A percentile compares a stretch with the other conserved stretches of the same genome.
phyloP scores from a whole-genome alignment of 176 grass and related monocot genomes.

The Poa annua region DNA sequence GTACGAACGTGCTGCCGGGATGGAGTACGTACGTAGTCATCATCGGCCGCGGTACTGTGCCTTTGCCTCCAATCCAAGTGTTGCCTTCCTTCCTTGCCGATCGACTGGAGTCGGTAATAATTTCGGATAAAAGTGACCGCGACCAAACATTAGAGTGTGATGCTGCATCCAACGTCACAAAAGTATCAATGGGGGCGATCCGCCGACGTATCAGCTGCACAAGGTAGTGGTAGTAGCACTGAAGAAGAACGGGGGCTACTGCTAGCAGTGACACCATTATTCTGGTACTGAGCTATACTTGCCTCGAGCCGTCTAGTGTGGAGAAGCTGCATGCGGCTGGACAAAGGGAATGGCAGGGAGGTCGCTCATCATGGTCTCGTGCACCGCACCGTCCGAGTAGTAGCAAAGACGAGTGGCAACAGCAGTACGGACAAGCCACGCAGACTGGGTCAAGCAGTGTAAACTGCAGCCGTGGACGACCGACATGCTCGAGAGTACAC shows the following conservation, averaged over 20 bases:
- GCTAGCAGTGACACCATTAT: neutral
- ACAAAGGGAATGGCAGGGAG: too few relatives aligned
- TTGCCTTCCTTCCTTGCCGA: neutral
- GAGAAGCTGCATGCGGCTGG: neutral
- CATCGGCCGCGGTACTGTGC: neutral
- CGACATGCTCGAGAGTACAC: too few relatives aligned
- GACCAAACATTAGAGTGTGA: neutral
- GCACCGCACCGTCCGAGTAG: too few relatives aligned
- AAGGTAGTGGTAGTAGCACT: neutral
- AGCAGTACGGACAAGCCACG: too few relatives aligned
- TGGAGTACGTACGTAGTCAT: neutral
- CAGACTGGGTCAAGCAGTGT: too few relatives aligned
- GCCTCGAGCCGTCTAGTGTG: neutral
- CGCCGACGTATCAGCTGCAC: neutral
- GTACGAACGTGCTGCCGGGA: constrained; percentile 7
- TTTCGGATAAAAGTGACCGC: neutral
- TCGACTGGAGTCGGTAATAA: neutral
- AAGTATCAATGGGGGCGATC: neutral
- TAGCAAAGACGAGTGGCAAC: too few relatives aligned
- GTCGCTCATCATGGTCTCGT: too few relatives aligned
- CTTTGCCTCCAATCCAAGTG: neutral
- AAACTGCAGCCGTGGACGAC: too few relatives aligned
- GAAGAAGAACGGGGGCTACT: too few relatives aligned
- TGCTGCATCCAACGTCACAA: neutral
- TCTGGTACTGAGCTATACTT: neutral